A percentile compares a stretch with the other conserved stretches of the same genome.
These are phyloP conservation scores for Boletus vinaceobasis DNA, from an alignment of 768 basidiomycete genomes.

Conservation along the genomic window DNA sequence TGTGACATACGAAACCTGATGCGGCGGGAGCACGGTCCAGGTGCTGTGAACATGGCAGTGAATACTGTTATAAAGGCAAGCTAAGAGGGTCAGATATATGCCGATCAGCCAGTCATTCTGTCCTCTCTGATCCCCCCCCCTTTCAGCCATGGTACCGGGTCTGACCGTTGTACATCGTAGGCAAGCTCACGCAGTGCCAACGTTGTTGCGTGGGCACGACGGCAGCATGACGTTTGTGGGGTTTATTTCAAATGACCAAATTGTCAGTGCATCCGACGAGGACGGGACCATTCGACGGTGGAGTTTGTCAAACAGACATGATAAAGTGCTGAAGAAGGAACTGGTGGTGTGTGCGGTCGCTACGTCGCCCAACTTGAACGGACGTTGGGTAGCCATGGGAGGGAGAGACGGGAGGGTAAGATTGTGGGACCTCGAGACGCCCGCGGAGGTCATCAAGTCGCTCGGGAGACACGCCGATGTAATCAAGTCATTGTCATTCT, in stretches of 20 bases:
- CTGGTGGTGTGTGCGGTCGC: constrained; percentile 1
- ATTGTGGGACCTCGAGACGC: constrained; percentile 2
- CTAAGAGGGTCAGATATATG: not conserved
- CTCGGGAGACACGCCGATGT: not conserved
- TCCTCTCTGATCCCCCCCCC: not conserved
- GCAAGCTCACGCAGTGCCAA: not conserved
- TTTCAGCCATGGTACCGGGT: constrained; percentile 1
- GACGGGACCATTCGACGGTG: constrained; percentile 19
- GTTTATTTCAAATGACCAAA: constrained; percentile 12
- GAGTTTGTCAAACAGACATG: constrained; percentile 1
- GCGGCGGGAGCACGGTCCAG: not conserved
- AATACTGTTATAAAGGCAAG: not conserved
- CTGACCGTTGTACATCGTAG: not conserved
- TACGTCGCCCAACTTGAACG: constrained; percentile 4
- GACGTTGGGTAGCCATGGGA: constrained; percentile 17
- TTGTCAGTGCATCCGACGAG: constrained; percentile 18
- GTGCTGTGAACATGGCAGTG: not conserved
- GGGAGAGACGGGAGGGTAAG: constrained; percentile 15
- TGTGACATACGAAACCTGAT: not conserved
- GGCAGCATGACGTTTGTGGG: constrained; percentile 13
- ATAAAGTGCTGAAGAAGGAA: constrained; percentile 7
- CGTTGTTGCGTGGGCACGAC: constrained; percentile 9
- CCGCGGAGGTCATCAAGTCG: not conserved
- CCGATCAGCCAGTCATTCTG: not conserved
- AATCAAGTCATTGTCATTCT: constrained; percentile 19